Evolutionary conservation across 306 rosid genomes (phyloP).

Genomic region (Amphicarpaea edgeworthii): DNA sequence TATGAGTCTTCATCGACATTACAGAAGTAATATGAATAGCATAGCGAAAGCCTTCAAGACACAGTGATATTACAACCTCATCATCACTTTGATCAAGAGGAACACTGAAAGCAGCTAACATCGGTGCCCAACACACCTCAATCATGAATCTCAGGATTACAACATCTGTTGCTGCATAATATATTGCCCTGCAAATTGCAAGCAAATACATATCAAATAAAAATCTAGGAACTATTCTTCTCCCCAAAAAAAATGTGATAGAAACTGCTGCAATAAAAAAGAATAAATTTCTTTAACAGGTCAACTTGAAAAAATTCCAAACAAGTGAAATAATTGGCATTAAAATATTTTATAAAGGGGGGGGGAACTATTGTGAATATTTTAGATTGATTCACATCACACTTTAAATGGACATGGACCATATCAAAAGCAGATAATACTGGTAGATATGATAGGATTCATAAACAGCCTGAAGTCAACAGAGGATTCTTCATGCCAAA

Average conservation of each 20-base stretch:
- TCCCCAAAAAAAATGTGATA: too few species aligned
- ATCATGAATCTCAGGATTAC: constrained; percentile 95
- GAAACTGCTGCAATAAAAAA: too few species aligned
- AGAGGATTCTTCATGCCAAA: constrained; percentile 32
- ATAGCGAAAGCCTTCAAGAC: constrained; percentile 93
- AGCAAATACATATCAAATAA: constrained; percentile 34
- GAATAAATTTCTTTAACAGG: neutral
- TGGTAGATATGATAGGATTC: constrained; percentile 18
- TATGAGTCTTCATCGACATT: constrained; percentile 98
- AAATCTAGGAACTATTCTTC: neutral
- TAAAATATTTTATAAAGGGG: neutral
- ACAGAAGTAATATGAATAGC: constrained; percentile 96
- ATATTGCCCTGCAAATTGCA: constrained; percentile 82
- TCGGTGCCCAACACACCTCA: constrained; percentile 99
- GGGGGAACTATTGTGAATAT: neutral
- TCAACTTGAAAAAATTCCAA: constrained; percentile 37
- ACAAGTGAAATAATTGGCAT: neutral
- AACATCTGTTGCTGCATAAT: constrained; percentile 95
- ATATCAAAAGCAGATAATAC: constrained; percentile 34
- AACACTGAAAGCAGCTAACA: constrained; percentile 99
- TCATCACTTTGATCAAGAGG: constrained; percentile 99
- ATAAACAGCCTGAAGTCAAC: constrained; percentile 37
- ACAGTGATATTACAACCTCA: constrained; percentile 81
- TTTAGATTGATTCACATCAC: constrained; percentile 31
- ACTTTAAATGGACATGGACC: constrained; percentile 31